phyloP scores from a whole-genome alignment of 2,329 filamentous ascomycete genomes.

The Diaporthe longicolla region DNA sequence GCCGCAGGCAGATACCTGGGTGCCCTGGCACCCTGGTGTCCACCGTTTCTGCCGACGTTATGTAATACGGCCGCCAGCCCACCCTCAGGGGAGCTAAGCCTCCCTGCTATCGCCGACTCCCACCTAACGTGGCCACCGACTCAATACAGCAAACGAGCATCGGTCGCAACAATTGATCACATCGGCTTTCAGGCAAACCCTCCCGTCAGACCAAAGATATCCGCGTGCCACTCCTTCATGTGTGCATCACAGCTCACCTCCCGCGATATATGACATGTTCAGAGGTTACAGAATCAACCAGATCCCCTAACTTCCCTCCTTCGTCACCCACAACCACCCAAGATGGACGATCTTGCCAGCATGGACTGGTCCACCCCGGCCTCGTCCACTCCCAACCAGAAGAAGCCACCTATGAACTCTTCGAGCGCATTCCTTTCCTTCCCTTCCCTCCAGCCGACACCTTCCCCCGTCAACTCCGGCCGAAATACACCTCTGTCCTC shows the following conservation, averaged over 20 bases:
- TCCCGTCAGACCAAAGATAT: background rate
- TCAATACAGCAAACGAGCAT: background rate
- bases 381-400: slow-evolving; percentile 50
- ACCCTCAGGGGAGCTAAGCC: background rate
- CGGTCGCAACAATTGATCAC: background rate
- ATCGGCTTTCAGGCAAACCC: background rate
- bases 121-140: background rate
- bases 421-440: slow-evolving; percentile 59
- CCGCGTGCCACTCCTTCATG: slow-evolving; percentile 28
- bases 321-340: slow-evolving; percentile 41
- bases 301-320: slow-evolving; percentile 33
- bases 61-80: slow-evolving; percentile 9
- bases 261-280: slow-evolving; percentile 40
- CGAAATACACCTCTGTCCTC: slow-evolving; percentile 69
- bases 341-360: slow-evolving; percentile 74
- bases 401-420: slow-evolving; percentile 61
- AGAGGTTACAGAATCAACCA: slow-evolving; percentile 42
- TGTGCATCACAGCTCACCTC: slow-evolving; percentile 14
- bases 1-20: too few species aligned
- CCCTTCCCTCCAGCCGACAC: slow-evolving; percentile 67
- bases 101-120: background rate
- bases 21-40: background rate
- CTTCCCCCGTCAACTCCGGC: slow-evolving; percentile 68
- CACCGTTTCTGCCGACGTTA: background rate
- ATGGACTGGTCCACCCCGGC: slow-evolving; percentile 69